Percentiles rank a stretch among this genome's conserved stretches.
These are phyloP conservation scores for Colletotrichum lindemuthianum DNA, from an alignment of 2,329 filamentous ascomycete species.

Conservation along the genomic window DNA sequence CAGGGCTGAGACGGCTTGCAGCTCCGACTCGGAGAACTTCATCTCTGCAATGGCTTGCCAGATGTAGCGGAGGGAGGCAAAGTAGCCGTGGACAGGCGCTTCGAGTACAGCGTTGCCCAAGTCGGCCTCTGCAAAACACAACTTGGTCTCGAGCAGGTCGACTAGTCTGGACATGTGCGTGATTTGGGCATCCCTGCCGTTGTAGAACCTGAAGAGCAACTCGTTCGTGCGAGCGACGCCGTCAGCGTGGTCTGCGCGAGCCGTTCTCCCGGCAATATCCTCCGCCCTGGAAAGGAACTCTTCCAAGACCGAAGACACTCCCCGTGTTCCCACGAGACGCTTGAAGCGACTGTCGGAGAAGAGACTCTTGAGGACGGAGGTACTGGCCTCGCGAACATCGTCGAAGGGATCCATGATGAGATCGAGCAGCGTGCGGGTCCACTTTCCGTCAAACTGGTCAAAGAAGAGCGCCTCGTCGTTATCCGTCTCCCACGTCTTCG, in stretches of 20 bases:
- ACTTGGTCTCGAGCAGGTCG: conserved; percentile 70
- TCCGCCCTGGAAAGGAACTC: conserved; percentile 65
- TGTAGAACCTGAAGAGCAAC: conserved; percentile 70
- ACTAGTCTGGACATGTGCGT: conserved; percentile 68
- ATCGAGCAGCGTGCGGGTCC: conserved; percentile 76
- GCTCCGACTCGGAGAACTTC: conserved; percentile 49
- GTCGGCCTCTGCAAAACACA: conserved; percentile 70
- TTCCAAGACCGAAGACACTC: conserved; percentile 46
- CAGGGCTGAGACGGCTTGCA: conserved; percentile 50
- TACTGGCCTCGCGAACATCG: conserved; percentile 77
- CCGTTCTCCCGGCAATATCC: conserved; percentile 72
- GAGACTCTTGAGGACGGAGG: conserved; percentile 60
- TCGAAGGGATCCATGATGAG: conserved; percentile 91
- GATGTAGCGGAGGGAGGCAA: conserved; percentile 70
- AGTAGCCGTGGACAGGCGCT: conserved; percentile 75
- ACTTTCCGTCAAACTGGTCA: conserved; percentile 56
- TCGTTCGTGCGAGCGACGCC: conserved; percentile 83
- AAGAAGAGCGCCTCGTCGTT: conserved; percentile 54
- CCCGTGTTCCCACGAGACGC: conserved; percentile 34
- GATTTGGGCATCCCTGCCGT: conserved; percentile 52
- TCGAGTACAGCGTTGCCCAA: conserved; percentile 73
- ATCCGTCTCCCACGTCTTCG: conserved; percentile 50
- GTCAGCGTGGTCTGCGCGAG: conserved; percentile 91
- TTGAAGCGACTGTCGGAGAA: conserved; percentile 52
- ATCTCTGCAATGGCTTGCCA: conserved; percentile 61